Base-by-base conservation (phyloP, 768 basidiomycete genomes). In the Cubamyces lactineus region DNA sequence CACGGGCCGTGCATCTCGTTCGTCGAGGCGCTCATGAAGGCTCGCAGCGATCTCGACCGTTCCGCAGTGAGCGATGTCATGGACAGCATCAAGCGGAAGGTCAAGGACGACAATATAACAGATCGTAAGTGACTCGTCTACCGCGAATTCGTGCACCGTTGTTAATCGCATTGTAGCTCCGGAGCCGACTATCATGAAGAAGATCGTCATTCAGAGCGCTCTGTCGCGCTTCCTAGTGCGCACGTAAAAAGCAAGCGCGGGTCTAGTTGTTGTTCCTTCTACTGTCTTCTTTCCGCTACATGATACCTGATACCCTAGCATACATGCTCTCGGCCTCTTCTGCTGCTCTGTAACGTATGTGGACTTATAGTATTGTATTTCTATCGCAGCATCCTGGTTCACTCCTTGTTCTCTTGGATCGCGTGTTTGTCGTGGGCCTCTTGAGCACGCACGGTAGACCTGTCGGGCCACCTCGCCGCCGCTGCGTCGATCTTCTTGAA, bases 401-500 rank as follows among this genome's bases (percentile, higher is more conserved):
- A 49, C 17, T 54, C 41, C 26, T 59, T 30, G 39, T 48, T n/a
- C 38, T 38, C 54, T 21, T 62, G 28, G 19, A 63, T 38, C 23
- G 57, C 57, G 16, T 59, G 47, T 53, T 56, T 28, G 19, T 59
- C 48, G 11, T 11, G 77, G 34, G 74, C 69, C n/a, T 68, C 65
- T 13, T 62, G 57, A 11, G 66, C 61, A 21, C 53, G 45, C 13
- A 62, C 59, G 11, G 57, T 72, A 65, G 90, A 88, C 65, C 84
- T 82, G 70, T 94, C 89, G 0, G 93, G 94, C 40, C 96, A 76
- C 9, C 72, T 78, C 4, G 86, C 88, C 6, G 92, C 94, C 5
- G 93, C 81, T 61, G 87, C 86, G 70, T 99, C 96, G 62, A 99
- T 98, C 78, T 94, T 95, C 75, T 80, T 88, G 77, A 97, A 99